Evolutionary conservation across 2,329 filamentous ascomycete genomes (phyloP).

Genomic region (Endothia cerciana): DNA sequence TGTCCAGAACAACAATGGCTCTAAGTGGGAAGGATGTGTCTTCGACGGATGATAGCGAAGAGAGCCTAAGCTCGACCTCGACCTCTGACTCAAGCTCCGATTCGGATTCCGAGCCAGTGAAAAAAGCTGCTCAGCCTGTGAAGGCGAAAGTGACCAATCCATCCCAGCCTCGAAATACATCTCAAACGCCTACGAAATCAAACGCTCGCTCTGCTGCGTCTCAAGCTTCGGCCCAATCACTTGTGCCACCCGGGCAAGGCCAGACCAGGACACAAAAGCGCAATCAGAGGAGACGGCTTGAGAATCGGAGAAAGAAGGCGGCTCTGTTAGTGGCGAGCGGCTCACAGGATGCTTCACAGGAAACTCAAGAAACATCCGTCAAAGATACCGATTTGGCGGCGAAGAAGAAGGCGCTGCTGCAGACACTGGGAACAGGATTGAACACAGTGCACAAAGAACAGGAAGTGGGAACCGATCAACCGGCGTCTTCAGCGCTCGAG

Average conservation of each 20-base stretch:
- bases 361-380: conserved; percentile 6
- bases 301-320: conserved; percentile 29
- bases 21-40: conserved; percentile 27
- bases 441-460: conserved; percentile 1
- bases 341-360: conserved; percentile 6
- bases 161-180: neutral
- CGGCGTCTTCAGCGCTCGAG: neutral
- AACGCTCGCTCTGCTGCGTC: neutral
- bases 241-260: conserved; percentile 35
- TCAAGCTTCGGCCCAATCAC: neutral
- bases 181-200: neutral
- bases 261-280: conserved; percentile 52
- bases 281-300: conserved; percentile 52
- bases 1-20: conserved; percentile 24
- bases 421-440: conserved; percentile 14
- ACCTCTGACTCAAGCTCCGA: conserved; percentile 39
- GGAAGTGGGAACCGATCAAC: conserved; percentile 21
- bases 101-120: conserved; percentile 41
- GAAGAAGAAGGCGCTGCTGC: conserved; percentile 47
- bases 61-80: conserved; percentile 17
- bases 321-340: conserved; percentile 5
- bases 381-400: conserved; percentile 38
- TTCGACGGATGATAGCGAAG: conserved; percentile 20
- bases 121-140: conserved; percentile 33
- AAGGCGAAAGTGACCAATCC: neutral